Evolutionary conservation across 176 grass and related monocot genomes (phyloP), one percentile per base, ranked within the genome.

Genomic region (Melocanna baccifera): DNA sequence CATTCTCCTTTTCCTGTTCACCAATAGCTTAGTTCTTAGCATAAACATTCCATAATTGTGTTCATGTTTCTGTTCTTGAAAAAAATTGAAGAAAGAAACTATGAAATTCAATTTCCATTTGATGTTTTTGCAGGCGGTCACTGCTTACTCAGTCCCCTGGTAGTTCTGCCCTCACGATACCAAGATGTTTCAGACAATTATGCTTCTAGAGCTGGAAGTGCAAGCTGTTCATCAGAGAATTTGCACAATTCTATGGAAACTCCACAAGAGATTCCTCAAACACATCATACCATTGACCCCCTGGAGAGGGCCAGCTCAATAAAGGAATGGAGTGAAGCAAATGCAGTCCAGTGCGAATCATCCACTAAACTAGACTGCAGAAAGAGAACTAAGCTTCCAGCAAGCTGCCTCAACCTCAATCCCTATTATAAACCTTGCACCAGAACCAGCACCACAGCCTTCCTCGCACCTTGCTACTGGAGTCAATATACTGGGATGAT

Each of bases 321-420:
- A 63, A 90, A 79, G 32, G 73, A 65, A 81, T 56, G 58, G 37
- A 65, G 68, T 81, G 79, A 84, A 79, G 51, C 69, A 34, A 86
- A 15, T 70, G 63, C 55, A 34, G 55, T 58, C 28, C 79, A 82
- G 69, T 80, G 85, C 29, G 90, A 94, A 69, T 91, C 84, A 79
- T 86, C 85, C 4, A 92, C 75, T 57, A 94, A 92, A 84, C 36
- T 90, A 23, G 91, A 92, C 61, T 78, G 84, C 77, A 94, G 93
- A 91, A 99, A 99, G 90, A 92, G 89, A 87, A 99, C 64, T 96
- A 81, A 94, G 69, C 78, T 99, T 99, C 81, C 87, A 94, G 68
- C 84, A 80, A 65, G 47, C 81, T 84, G 86, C 58, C 12, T 50
- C 46, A 23, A 73, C 43, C 12, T 62, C 39, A 10, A 73, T 85